Percentiles rank a stretch among this genome's conserved stretches.
Conservation (phyloP, 2,329 filamentous ascomycete species). For the Atkinsonella hypoxylon region DNA sequence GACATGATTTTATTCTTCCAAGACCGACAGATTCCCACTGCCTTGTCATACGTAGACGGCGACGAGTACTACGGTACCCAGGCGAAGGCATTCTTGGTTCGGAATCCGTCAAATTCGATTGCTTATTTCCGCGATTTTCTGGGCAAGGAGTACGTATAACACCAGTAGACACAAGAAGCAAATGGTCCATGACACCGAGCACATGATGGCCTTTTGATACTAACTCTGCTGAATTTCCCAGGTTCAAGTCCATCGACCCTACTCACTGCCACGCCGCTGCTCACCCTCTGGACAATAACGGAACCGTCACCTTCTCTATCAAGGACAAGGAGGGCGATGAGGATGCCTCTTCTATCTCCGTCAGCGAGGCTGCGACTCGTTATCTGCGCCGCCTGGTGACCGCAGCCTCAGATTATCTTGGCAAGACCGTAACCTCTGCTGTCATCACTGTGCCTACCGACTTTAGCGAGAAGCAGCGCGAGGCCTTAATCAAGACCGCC, state of each 20-base stretch:
- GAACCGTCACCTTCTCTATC: slow-evolving; percentile 68
- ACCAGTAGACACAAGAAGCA: not conserved
- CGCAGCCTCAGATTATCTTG: slow-evolving; percentile 83
- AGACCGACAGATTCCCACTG: slow-evolving; percentile 95
- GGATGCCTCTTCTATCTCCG: slow-evolving; percentile 53
- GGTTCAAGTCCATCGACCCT: slow-evolving; percentile 91
- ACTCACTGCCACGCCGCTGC: slow-evolving; percentile 89
- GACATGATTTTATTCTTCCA: slow-evolving; percentile 5
- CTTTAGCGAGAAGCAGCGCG: slow-evolving; percentile 78
- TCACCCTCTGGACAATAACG: slow-evolving; percentile 66
- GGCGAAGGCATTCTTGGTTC: slow-evolving; percentile 85
- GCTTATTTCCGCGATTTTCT: slow-evolving; percentile 94
- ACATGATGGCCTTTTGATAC: not conserved
- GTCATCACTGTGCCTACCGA: slow-evolving; percentile 92
- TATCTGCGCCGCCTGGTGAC: slow-evolving; percentile 71
- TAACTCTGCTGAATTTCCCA: slow-evolving; percentile 15
- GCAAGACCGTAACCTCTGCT: slow-evolving; percentile 86
- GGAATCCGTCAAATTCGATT: slow-evolving; percentile 86
- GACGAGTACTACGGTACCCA: slow-evolving; percentile 96
- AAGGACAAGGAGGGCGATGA: slow-evolving; percentile 60
- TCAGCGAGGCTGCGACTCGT: slow-evolving; percentile 73
- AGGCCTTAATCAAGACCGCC: slow-evolving; percentile 65
- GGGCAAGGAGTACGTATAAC: slow-evolving; percentile 65
- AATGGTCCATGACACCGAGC: not conserved
- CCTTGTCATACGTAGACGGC: slow-evolving; percentile 87